Base-by-base conservation (phyloP, 2,329 filamentous ascomycete species). In the Neofusicoccum kwambonambiense region DNA sequence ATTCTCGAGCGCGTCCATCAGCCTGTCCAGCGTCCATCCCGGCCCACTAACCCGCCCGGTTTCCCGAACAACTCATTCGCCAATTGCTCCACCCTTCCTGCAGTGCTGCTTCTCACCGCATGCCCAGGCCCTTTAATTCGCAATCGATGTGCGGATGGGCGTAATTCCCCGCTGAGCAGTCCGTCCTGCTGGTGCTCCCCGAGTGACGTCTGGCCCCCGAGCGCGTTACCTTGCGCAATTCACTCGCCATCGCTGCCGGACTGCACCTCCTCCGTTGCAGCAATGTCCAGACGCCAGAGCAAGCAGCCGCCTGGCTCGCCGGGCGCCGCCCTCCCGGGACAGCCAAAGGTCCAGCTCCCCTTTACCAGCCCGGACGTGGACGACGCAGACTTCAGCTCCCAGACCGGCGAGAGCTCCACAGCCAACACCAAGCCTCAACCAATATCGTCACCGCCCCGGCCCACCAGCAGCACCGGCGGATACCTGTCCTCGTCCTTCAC, bases 401-500 rank as follows among this genome's bases (percentile, higher is more conserved):
- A 27, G 37, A 7, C 49, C 19, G 45, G 34, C 11, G 63, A 65
- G 39, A 58, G 27, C 44, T 65, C 56, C 64, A 47, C 35, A 7
- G 45, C 34, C 34, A 39, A 39, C 47, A 41, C 51, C 52, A 49
- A 34, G 49, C 64, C 64, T 11, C 64, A 54, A 17, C 54, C 64
- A 17, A 61, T 61, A 54, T 49, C 37, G 17, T 64, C 62, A 39
- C 54, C 62, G 34, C 54, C 64, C 31, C 45, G 52, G 35, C 45
- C 63, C 31, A 65, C 45, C 56, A 52, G 27, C n/a, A 56, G 57
- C 17, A 39, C 49, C 13, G 50, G 64, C 39, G 52, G 64, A 19
- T 66, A 64, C 64, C 51, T 68, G 27, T 68, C 67, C n/a, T 67
- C 67, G 15, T 67, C 66, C 5, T 65, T 62, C 35, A 58, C 63